Evolutionary conservation across 1,284 basidiomycete species (phyloP).

Genomic region (Psilocybe mexicana): DNA sequence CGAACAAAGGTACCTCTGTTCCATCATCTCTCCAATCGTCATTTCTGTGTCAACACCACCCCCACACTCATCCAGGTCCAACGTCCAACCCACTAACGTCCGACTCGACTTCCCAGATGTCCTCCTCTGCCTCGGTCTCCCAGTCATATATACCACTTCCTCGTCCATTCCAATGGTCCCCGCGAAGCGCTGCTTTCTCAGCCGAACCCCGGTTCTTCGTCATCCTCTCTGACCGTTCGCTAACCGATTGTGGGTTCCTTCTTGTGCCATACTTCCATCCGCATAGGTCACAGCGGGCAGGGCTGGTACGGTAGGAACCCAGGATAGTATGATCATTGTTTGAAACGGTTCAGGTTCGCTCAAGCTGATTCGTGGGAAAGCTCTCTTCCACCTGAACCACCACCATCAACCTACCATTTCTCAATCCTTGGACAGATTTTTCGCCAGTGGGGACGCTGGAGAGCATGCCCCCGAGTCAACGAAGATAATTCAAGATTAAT

Average conservation of each 20-base stretch:
- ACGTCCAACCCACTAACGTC: constrained; percentile 46
- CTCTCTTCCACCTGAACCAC: no score
- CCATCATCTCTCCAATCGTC: constrained; percentile 69
- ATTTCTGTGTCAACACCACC: constrained; percentile 49
- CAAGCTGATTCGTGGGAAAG: no score
- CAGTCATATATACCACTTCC: constrained; percentile 67
- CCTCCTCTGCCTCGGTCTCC: constrained; percentile 73
- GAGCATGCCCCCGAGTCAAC: no score
- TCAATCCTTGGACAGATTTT: no score
- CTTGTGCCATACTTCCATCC: no score
- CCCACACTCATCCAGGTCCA: constrained; percentile 48
- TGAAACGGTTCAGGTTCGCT: no score
- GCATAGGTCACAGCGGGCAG: no score
- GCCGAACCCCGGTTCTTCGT: constrained; percentile 51
- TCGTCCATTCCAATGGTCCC: constrained; percentile 64
- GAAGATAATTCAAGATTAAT: no score
- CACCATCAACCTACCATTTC: no score
- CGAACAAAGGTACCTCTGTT: constrained; percentile 58
- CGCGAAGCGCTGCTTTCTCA: constrained; percentile 48
- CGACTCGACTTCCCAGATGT: constrained; percentile 68
- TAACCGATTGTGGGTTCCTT: constrained; percentile 36
- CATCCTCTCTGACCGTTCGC: constrained; percentile 69
- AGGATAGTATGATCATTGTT: no score
- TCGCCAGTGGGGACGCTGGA: no score
- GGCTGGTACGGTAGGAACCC: no score